phyloP scores from a whole-genome alignment of 2,329 filamentous ascomycete species.

The Fonsecaea pedrosoi region DNA sequence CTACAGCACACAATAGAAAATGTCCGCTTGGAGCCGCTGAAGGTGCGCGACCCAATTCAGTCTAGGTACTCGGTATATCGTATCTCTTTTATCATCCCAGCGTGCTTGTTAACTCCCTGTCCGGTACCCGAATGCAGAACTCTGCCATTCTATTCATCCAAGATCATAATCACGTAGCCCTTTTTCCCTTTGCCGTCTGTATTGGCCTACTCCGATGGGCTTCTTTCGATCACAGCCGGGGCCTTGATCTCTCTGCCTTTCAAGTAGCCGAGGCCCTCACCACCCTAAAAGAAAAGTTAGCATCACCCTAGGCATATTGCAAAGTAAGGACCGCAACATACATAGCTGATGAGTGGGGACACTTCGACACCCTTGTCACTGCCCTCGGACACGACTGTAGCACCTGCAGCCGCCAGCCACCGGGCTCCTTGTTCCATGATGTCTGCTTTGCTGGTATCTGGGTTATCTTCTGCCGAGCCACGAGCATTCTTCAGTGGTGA shows the following conservation, averaged over 20 bases:
- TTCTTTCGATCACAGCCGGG: constrained; percentile 69
- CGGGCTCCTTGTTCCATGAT: constrained; percentile 88
- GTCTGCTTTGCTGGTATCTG: constrained; percentile 87
- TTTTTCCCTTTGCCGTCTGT: neutral
- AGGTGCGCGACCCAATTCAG: neutral
- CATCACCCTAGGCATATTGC: neutral
- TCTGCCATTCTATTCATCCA: constrained; percentile 7
- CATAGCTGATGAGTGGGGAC: constrained; percentile 92
- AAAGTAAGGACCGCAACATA: constrained; percentile 60
- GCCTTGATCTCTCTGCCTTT: constrained; percentile 66
- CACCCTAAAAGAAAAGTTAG: constrained; percentile 53
- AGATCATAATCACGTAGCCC: neutral
- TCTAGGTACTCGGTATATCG: neutral
- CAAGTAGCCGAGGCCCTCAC: constrained; percentile 69
- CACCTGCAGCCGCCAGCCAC: constrained; percentile 83
- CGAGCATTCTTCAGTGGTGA: constrained; percentile 91
- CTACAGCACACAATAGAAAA: neutral
- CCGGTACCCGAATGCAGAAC: neutral
- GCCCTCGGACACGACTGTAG: constrained; percentile 70
- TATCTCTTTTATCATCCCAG: neutral
- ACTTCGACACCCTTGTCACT: constrained; percentile 79
- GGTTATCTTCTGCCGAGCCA: constrained; percentile 88
- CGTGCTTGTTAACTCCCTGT: neutral
- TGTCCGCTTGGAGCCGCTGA: neutral
- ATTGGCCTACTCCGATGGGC: constrained; percentile 42